Evolutionary conservation across 1,284 basidiomycete genomes (phyloP).

Genomic region (Melanopsichium pennsylvanicum): DNA sequence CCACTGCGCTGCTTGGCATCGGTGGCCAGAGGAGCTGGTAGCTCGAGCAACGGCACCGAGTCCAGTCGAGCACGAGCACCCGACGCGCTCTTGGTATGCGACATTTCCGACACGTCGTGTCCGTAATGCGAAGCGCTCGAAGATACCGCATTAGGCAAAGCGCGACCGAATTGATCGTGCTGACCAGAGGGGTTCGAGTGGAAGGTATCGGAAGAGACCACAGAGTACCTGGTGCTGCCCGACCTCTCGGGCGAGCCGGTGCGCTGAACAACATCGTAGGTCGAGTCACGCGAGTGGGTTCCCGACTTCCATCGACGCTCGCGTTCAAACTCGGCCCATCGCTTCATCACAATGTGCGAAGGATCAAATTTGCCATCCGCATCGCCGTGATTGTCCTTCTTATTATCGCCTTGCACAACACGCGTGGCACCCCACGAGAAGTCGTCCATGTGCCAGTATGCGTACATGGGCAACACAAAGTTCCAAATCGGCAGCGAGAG

Average conservation of each 20-base stretch:
- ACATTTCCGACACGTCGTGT: constrained; percentile 40
- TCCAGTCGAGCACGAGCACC: constrained; percentile 57
- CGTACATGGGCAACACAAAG: constrained; percentile 66
- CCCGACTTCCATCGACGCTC: constrained; percentile 92
- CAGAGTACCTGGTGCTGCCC: constrained; percentile 55
- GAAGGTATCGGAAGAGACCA: constrained; percentile 55
- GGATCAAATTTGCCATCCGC: constrained; percentile 89
- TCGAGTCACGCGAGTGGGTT: constrained; percentile 80
- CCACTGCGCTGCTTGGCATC: constrained; percentile 49
- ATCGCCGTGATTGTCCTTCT: constrained; percentile 59
- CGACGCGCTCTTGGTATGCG: constrained; percentile 50
- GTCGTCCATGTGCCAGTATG: constrained; percentile 68
- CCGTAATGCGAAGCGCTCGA: constrained; percentile 27
- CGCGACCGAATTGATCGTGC: constrained; percentile 46
- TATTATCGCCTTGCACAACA: constrained; percentile 63
- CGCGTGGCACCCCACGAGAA: constrained; percentile 68
- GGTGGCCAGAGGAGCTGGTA: constrained; percentile 63
- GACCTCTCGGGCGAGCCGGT: constrained; percentile 55
- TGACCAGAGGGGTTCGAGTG: constrained; percentile 50
- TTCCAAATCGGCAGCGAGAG: constrained; percentile 68
- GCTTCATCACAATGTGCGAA: constrained; percentile 95
- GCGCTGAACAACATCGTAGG: constrained; percentile 69
- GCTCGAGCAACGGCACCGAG: constrained; percentile 61
- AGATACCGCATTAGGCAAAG: constrained; percentile 24
- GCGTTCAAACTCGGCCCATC: constrained; percentile 97